Evolutionary conservation across 2,329 filamentous ascomycete genomes (phyloP).

Genomic region (Phoma sp.): DNA sequence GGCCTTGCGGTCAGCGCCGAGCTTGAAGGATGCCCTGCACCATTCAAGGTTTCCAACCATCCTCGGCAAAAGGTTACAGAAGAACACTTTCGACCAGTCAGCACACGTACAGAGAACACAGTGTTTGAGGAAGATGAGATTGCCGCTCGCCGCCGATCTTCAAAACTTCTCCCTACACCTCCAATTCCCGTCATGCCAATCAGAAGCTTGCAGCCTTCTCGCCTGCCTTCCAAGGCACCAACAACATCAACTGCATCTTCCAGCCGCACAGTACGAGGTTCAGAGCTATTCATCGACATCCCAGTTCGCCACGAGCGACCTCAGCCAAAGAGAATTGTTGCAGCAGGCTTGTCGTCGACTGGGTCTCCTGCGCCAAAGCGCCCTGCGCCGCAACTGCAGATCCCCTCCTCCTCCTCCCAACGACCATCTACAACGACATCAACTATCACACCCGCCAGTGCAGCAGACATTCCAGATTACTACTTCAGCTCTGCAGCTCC

Average conservation of each 20-base stretch:
- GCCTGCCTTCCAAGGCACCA: conserved; percentile 28
- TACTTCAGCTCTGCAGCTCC: conserved; percentile 38
- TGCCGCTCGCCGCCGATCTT: conserved; percentile 33
- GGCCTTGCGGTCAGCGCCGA: conserved; percentile 49
- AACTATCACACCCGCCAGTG: conserved; percentile 32
- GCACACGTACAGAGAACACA: conserved; percentile 45
- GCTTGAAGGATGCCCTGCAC: conserved; percentile 35
- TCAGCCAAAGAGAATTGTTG: conserved; percentile 24
- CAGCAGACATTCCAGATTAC: conserved; percentile 48
- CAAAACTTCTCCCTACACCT: conserved; percentile 40
- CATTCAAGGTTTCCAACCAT: conserved; percentile 18
- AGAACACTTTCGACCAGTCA: conserved; percentile 33
- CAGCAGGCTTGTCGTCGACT: conserved; percentile 13
- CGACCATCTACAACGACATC: conserved; percentile 25
- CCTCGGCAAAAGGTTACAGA: conserved; percentile 14
- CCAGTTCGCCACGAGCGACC: conserved; percentile 41
- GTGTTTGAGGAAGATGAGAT: conserved; percentile 50
- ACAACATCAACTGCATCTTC: conserved; percentile 25
- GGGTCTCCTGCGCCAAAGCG: conserved; percentile 18
- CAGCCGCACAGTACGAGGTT: conserved; percentile 20
- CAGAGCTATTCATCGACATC: conserved; percentile 43
- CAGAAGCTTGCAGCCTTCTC: conserved; percentile 42
- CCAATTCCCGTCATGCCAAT: conserved; percentile 46
- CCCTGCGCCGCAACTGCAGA: conserved; percentile 11
- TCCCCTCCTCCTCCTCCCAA: conserved; percentile 23